phyloP scores from a whole-genome alignment of 1,284 basidiomycete genomes.

The Phellopilus nigrolimitatus region DNA sequence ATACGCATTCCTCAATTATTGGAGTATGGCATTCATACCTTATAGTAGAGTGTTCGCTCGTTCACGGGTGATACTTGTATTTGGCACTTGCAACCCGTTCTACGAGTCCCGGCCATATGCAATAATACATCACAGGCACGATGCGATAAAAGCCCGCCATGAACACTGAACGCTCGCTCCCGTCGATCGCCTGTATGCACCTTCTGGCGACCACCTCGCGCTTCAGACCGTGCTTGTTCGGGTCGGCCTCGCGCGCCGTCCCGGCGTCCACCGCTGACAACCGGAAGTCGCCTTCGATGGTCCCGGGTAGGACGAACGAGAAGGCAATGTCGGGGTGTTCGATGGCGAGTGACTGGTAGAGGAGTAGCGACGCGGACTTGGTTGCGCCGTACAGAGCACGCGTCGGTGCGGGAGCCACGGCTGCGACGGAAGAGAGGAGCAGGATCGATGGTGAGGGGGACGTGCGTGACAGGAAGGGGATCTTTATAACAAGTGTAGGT shows the following conservation, averaged over 20 bases:
- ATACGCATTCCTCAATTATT: background rate
- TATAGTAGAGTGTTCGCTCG: background rate
- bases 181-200: slow-evolving; percentile 57
- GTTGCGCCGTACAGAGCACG: slow-evolving; percentile 82
- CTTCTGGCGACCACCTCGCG: slow-evolving; percentile 48
- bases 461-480: slow-evolving; percentile 69
- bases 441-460: slow-evolving; percentile 73
- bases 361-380: slow-evolving; percentile 75
- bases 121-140: slow-evolving; percentile 56
- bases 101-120: slow-evolving; percentile 46
- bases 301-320: slow-evolving; percentile 52
- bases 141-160: slow-evolving; percentile 38
- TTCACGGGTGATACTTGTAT: background rate
- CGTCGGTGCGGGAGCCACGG: slow-evolving; percentile 81
- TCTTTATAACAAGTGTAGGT: slow-evolving; percentile 37
- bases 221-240: slow-evolving; percentile 53
- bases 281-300: slow-evolving; percentile 76
- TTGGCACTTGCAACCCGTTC: slow-evolving; percentile 55
- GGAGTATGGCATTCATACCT: background rate
- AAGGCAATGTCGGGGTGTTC: slow-evolving; percentile 69
- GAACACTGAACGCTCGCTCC: slow-evolving; percentile 49
- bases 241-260: slow-evolving; percentile 45
- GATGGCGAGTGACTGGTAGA: slow-evolving; percentile 76
- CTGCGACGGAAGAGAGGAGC: slow-evolving; percentile 77
- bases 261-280: slow-evolving; percentile 69